Conservation (phyloP, 2,329 filamentous ascomycete genomes). For the Hypoxylon sp. region DNA sequence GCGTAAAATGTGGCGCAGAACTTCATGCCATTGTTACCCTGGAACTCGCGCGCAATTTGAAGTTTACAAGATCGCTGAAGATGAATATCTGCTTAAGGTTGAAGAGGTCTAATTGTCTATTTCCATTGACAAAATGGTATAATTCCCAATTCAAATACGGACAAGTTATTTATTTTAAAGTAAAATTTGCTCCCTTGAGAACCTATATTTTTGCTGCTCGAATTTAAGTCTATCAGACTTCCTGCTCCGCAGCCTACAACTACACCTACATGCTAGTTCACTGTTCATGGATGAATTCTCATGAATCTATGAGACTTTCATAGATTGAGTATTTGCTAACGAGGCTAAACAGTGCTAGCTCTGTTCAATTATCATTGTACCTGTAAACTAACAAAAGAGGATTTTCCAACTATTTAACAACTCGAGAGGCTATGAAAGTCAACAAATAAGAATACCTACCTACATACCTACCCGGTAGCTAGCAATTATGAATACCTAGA, state of each 20-base stretch:
- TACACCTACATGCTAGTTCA: not conserved
- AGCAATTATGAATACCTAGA: not conserved
- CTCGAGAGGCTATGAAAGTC: not conserved
- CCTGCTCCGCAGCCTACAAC: not conserved
- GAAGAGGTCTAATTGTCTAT: not conserved
- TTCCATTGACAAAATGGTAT: not conserved
- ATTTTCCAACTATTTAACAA: not conserved
- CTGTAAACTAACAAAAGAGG: not conserved
- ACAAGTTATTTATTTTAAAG: not conserved
- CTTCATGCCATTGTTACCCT: constrained; percentile 19
- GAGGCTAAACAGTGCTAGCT: too few relatives aligned
- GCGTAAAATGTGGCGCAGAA: constrained; percentile 45
- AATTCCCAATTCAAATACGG: not conserved
- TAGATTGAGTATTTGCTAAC: not conserved
- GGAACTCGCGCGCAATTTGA: constrained; percentile 1
- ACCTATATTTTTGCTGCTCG: not conserved
- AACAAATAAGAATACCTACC: not conserved
- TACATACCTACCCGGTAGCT: too few relatives aligned
- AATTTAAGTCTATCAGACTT: not conserved
- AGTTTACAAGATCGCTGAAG: not conserved
- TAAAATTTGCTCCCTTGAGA: not conserved
- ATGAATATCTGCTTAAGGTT: not conserved
- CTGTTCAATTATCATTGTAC: not conserved
- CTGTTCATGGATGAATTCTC: not conserved
- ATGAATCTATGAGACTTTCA: not conserved